Conservation (phyloP, 2,329 filamentous ascomycete species). For the Fusarium transvaalense region DNA sequence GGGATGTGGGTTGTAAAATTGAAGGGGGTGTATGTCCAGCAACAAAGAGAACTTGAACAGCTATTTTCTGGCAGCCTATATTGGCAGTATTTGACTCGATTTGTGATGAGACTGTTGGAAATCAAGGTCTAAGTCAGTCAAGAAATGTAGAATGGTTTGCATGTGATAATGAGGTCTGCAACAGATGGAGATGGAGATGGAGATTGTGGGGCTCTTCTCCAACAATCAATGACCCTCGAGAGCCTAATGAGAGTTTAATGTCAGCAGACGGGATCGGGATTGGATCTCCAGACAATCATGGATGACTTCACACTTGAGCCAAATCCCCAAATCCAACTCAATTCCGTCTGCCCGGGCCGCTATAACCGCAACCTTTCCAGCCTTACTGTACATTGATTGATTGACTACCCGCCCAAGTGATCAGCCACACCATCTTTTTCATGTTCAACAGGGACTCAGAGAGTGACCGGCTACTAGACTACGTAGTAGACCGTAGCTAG, state of each 20-base stretch:
- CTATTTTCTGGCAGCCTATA: conserved; percentile 2
- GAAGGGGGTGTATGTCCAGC: conserved; percentile 36
- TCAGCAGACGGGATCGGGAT: conserved; percentile 3
- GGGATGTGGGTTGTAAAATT: conserved; percentile 25
- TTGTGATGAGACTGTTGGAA: conserved; percentile 4
- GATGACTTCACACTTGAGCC: conserved; percentile 17
- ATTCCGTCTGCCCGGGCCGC: conserved; percentile 40
- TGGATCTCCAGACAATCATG: conserved; percentile 13
- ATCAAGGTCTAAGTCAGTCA: background rate
- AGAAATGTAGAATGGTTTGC: conserved; percentile 19
- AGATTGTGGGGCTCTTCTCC: conserved; percentile 39
- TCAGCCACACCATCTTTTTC: conserved; percentile 9
- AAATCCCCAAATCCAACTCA: conserved; percentile 19
- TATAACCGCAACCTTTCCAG: conserved; percentile 16
- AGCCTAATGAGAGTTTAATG: conserved; percentile 7
- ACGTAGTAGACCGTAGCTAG: background rate
- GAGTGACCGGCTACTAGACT: background rate
- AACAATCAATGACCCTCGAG: conserved; percentile 1
- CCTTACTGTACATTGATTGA: background rate
- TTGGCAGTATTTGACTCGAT: background rate
- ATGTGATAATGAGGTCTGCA: conserved; percentile 40
- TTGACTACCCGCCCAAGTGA: background rate
- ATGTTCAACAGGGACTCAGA: background rate
- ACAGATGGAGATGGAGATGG: conserved; percentile 4
- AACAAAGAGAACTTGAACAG: conserved; percentile 29